These are phyloP conservation scores for Pseudogymnoascus sp. DNA, from an alignment of 2,329 filamentous ascomycete genomes.

Conservation along the genomic window DNA sequence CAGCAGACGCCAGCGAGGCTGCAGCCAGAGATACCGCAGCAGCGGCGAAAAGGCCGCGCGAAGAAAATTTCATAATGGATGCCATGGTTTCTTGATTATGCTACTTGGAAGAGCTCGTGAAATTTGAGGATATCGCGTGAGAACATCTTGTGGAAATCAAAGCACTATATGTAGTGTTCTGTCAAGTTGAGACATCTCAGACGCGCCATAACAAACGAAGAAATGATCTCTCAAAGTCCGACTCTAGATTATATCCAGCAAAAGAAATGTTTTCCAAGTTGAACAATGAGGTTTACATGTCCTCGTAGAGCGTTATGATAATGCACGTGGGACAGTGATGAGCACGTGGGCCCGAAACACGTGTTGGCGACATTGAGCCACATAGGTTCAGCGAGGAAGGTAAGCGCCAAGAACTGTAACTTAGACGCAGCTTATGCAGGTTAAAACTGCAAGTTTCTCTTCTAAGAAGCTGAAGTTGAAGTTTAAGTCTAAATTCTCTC, in stretches of 20 bases:
- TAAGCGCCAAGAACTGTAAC: slow-evolving; percentile 3
- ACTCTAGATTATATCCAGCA: not conserved
- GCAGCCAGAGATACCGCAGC: not conserved
- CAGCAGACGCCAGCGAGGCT: slow-evolving; percentile 4
- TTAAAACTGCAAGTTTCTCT: not conserved
- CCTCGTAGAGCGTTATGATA: not conserved
- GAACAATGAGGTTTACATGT: not conserved
- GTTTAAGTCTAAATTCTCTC: not conserved
- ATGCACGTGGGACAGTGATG: not conserved
- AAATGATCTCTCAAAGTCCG: not conserved
- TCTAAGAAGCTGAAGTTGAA: not conserved
- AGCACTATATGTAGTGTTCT: not conserved
- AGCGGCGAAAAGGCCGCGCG: not conserved
- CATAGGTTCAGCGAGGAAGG: not conserved
- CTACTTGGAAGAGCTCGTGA: not conserved
- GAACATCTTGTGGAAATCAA: not conserved
- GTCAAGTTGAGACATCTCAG: not conserved
- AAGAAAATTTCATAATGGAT: not conserved
- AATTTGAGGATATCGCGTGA: not conserved
- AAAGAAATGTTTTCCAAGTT: not conserved
- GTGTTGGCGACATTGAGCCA: not conserved
- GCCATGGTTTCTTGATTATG: not conserved
- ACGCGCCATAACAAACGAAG: slow-evolving; percentile 2
- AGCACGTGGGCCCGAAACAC: not conserved
- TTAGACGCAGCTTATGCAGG: not conserved